These are phyloP conservation scores for Rhizophagus sp. DNA, from an alignment of 192 early-diverging fungal species.

Conservation along the genomic window DNA sequence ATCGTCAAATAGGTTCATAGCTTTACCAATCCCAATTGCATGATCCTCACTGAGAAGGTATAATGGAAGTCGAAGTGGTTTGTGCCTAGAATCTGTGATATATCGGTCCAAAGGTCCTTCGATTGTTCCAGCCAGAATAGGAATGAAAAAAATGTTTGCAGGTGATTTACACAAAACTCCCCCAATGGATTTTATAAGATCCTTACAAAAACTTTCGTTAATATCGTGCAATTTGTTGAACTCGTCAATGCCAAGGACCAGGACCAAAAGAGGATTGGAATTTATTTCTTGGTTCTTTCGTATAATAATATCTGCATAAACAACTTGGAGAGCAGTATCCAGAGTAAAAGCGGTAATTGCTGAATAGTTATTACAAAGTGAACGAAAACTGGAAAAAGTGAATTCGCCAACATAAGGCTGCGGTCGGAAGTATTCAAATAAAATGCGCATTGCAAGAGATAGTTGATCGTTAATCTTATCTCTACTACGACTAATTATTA, in stretches of 20 bases:
- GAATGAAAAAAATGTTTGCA: slow-evolving; percentile 4
- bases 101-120: slow-evolving; percentile 1
- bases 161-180: background rate
- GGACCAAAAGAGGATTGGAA: no score
- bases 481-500: background rate
- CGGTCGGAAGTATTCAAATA: background rate
- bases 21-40: no score
- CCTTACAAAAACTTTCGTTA: background rate
- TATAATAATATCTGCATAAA: no score
- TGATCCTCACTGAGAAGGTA: no score
- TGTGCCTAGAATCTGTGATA: background rate
- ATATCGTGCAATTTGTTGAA: background rate
- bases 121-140: background rate
- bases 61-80: background rate
- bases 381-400: no score
- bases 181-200: background rate
- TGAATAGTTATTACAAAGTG: no score
- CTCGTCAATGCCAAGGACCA: background rate
- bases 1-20: no score
- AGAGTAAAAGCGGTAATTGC: no score
- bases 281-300: no score
- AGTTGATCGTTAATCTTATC: background rate
- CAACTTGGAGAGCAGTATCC: no score
- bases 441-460: background rate
- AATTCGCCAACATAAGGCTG: background rate